Evolutionary conservation across 2,329 filamentous ascomycete species (phyloP).

Genomic region (Phaeosphaeriaceae sp.): DNA sequence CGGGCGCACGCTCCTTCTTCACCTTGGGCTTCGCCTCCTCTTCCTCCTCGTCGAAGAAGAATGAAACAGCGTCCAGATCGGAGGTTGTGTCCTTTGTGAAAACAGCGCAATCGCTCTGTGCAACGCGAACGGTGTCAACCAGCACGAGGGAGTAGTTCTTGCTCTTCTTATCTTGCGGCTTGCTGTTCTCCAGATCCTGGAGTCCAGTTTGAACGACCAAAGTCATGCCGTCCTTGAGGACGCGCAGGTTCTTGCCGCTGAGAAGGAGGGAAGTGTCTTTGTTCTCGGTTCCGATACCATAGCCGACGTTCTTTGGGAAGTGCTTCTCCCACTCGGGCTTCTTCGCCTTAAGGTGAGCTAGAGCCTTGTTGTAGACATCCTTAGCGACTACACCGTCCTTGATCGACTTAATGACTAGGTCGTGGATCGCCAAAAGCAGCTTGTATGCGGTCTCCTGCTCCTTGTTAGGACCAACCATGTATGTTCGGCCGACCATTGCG

Average conservation of each 20-base stretch:
- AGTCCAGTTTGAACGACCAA: conserved; percentile 89
- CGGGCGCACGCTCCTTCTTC: conserved; percentile 85
- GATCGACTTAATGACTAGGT: conserved; percentile 87
- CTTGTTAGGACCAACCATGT: conserved; percentile 96
- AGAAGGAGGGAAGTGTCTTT: conserved; percentile 83
- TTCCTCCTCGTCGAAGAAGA: conserved; percentile 97
- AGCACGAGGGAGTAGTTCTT: conserved; percentile 88
- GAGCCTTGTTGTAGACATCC: conserved; percentile 89
- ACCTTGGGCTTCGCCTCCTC: conserved; percentile 85
- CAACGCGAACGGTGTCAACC: conserved; percentile 91
- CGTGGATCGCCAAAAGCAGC: conserved; percentile 82
- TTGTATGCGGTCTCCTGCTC: conserved; percentile 95
- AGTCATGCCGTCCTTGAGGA: conserved; percentile 96
- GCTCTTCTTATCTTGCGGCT: conserved; percentile 87
- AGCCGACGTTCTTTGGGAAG: conserved; percentile 90
- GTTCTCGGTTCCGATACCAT: conserved; percentile 90
- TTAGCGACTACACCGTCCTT: conserved; percentile 85
- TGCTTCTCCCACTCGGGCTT: conserved; percentile 96
- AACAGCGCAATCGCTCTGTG: conserved; percentile 76
- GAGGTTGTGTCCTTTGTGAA: conserved; percentile 94
- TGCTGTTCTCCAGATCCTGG: conserved; percentile 84
- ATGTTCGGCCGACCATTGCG: conserved; percentile 90
- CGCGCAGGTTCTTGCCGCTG: conserved; percentile 83
- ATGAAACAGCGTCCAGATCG: conserved; percentile 92
- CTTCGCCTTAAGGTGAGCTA: conserved; percentile 81